Evolutionary conservation across 768 basidiomycete genomes (phyloP).

Genomic region (Tephrocybe sp.): DNA sequence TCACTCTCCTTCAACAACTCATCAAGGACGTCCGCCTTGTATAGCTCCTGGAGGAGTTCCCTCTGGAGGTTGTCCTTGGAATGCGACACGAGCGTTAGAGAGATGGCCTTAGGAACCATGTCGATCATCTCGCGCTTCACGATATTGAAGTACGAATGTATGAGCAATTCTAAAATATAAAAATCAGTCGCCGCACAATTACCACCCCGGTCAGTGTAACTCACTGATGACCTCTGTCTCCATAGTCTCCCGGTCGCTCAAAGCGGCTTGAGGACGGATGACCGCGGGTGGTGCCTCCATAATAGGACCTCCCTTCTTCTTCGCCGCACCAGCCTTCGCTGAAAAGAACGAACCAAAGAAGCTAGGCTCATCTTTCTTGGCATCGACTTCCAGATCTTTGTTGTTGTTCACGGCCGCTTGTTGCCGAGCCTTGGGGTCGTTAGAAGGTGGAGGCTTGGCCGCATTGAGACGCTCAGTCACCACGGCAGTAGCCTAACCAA

Average conservation of each 20-base stretch:
- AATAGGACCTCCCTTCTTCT: constrained; percentile 54
- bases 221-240: constrained; percentile 99
- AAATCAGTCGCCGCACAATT: neutral
- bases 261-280: constrained; percentile 87
- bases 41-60: constrained; percentile 92
- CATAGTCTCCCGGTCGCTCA: constrained; percentile 95
- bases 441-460: constrained; percentile 60
- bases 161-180: constrained; percentile 73
- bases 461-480: constrained; percentile 82
- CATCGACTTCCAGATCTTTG: constrained; percentile 90
- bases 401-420: constrained; percentile 78
- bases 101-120: constrained; percentile 97
- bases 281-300: constrained; percentile 78
- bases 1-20: constrained; percentile 96
- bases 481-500: constrained; percentile 77
- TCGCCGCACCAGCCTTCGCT: constrained; percentile 48
- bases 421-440: constrained; percentile 63
- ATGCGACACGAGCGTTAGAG: constrained; percentile 85
- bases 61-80: constrained; percentile 95
- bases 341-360: constrained; percentile 98
- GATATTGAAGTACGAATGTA: constrained; percentile 96
- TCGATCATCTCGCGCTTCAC: constrained; percentile 99
- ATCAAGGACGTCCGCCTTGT: constrained; percentile 95
- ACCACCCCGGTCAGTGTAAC: neutral
- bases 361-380: constrained; percentile 84